Base-by-base conservation (phyloP, 2,329 filamentous ascomycete species). In the Parascedosporium putredinis region DNA sequence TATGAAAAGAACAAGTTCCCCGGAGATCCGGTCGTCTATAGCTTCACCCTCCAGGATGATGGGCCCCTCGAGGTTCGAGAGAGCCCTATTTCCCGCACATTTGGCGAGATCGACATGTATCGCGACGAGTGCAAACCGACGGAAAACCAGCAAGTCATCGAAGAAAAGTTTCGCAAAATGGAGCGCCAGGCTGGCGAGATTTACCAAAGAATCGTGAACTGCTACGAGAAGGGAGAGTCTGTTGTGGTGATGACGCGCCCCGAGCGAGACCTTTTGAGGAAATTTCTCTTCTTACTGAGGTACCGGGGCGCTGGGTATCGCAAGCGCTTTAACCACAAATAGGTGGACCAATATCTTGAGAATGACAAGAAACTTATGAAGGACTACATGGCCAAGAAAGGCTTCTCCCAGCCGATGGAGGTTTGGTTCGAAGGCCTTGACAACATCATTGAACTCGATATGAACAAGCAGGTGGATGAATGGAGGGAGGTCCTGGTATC, bases 211-310 rank as follows among this genome's bases (percentile, higher is more conserved):
- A 23, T 38, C 12, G 14, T 27, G 6, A 51, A 50, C 16, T 20
- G 51, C 2, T 40, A 22, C 18, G 45, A 49, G 1, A 10, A 22
- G 5, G 38, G 31, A 2, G 23, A 54, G 1, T 9, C 12, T 1
- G 52, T 38, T 45, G 48, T 72, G 2, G 54, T 52, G 29, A 51
- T 70, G 0, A 59, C 55, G 1, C 60, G 67, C 4, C 27, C 45
- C 1, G 60, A 70, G 18, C 56, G 59, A 42, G 59, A 73, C 52
- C 47, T 60, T 1, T 31, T 73, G 8, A 66, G 70, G 43, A 72
- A 71, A 49, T 72, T 72, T 46, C 58, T 71, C 2, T 73, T 72
- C 53, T 55, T 74, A 3, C 62, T 73, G 55, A 69, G 69, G 51
- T 73, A 72, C 45, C 66, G 70, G 12, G 59, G 60, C n/a, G 57